Evolutionary conservation across 2,329 filamentous ascomycete species (phyloP).

Genomic region (Epichloe bromicola): DNA sequence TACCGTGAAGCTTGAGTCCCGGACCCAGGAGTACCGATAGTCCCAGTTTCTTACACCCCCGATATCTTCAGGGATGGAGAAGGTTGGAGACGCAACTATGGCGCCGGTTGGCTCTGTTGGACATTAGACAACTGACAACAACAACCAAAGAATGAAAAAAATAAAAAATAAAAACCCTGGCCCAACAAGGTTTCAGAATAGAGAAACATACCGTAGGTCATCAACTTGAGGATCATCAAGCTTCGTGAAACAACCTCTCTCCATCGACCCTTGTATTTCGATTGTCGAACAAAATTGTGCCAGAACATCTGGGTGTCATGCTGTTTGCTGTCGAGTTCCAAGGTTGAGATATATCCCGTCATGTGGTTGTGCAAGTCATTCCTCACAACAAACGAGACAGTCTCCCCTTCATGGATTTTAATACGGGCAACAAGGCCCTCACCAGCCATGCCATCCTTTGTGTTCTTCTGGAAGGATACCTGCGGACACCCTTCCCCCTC

Average conservation of each 20-base stretch:
- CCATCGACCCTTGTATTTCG: conserved; percentile 59
- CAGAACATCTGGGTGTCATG: conserved; percentile 59
- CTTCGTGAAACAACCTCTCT: conserved; percentile 59
- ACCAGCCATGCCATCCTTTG: conserved; percentile 38
- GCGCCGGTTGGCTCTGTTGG: conserved; percentile 58
- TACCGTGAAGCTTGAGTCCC: conserved; percentile 65
- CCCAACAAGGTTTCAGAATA: background rate
- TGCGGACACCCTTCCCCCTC: conserved; percentile 30
- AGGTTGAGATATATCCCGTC: conserved; percentile 43
- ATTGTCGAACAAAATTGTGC: conserved; percentile 60
- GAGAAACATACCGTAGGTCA: conserved; percentile 42
- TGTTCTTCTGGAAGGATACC: conserved; percentile 42
- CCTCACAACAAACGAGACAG: conserved; percentile 55
- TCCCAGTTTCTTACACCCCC: conserved; percentile 57
- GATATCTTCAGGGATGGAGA: conserved; percentile 63
- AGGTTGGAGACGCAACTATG: conserved; percentile 64
- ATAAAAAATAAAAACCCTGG: background rate
- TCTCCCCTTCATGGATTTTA: conserved; percentile 50
- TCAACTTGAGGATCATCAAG: conserved; percentile 60
- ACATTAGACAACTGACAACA: background rate
- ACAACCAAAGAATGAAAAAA: background rate
- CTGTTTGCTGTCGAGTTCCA: conserved; percentile 48
- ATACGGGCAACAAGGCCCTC: conserved; percentile 51
- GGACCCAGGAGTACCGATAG: conserved; percentile 67
- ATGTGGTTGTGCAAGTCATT: conserved; percentile 46